Conservation (phyloP, 1,284 basidiomycete genomes). For the Ganoderma lucidum region DNA sequence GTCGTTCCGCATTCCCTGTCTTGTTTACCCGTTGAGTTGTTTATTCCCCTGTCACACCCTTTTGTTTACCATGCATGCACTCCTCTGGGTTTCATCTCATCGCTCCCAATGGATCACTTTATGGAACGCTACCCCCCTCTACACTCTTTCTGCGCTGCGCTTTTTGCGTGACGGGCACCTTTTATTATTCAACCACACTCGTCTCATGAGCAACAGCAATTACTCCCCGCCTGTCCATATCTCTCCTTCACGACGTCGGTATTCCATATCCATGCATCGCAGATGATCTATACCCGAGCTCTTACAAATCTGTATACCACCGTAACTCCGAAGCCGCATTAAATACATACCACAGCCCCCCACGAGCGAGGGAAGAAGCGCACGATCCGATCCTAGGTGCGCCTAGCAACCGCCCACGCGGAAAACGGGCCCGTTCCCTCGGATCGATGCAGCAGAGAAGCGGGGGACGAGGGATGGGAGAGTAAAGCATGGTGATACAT, state of each 20-base stretch:
- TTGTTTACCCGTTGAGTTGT: background rate
- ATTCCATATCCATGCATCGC: constrained; percentile 26
- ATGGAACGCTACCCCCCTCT: background rate
- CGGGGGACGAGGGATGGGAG: background rate
- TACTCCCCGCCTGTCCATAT: background rate
- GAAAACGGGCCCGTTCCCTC: background rate
- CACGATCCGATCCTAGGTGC: constrained; percentile 6
- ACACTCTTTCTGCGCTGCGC: background rate
- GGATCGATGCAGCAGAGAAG: background rate
- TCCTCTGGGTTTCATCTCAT: background rate
- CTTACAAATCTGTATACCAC: constrained; percentile 38
- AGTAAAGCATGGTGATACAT: background rate
- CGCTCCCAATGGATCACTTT: background rate
- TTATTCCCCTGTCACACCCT: constrained; percentile 10
- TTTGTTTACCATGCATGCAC: constrained; percentile 14
- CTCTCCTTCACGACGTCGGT: constrained; percentile 17
- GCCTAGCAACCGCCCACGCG: background rate
- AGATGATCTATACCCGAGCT: constrained; percentile 34
- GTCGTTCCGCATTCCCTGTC: constrained; percentile 2
- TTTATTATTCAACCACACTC: background rate
- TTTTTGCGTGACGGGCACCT: background rate
- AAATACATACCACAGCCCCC: constrained; percentile 5
- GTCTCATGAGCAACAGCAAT: background rate
- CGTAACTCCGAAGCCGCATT: constrained; percentile 29
- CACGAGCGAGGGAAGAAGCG: background rate